Conservation (phyloP, 2,329 filamentous ascomycete species). For the Arthrobotrys entomopaga region DNA sequence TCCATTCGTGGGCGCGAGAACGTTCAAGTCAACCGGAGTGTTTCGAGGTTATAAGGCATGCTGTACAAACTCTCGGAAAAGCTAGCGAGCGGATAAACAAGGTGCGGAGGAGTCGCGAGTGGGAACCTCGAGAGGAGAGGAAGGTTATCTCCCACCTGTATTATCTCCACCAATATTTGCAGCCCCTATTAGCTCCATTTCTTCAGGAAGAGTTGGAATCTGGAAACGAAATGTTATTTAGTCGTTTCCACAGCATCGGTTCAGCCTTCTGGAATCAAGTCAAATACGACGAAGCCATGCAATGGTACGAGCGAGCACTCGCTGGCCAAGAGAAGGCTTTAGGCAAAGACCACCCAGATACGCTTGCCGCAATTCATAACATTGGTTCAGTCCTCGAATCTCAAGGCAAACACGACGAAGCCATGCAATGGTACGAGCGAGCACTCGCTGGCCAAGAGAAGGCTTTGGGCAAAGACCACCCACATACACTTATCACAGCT, state of each 20-base stretch:
- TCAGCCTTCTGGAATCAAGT: constrained; percentile 1
- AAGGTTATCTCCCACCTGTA: not conserved
- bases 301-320: constrained; percentile 40
- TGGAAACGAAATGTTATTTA: not conserved
- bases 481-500: too few species aligned
- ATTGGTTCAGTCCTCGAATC: too few species aligned
- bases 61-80: constrained; percentile 6
- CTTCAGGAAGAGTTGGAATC: too few species aligned
- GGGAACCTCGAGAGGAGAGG: too few species aligned
- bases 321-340: not conserved
- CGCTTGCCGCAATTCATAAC: too few species aligned
- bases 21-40: constrained; percentile 8
- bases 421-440: too few species aligned
- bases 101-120: not conserved
- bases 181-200: not conserved
- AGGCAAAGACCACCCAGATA: too few species aligned
- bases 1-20: constrained; percentile 54
- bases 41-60: not conserved
- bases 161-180: not conserved
- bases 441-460: too few species aligned
- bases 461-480: too few species aligned
- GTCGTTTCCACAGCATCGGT: not conserved
- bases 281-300: constrained; percentile 46
- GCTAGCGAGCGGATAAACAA: constrained; percentile 2
- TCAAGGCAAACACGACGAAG: too few species aligned